A percentile compares a stretch with the other conserved stretches of the same genome.
phyloP scores from a whole-genome alignment of 495 filamentous ascomycete genomes.

The Daldinia concentrica region DNA sequence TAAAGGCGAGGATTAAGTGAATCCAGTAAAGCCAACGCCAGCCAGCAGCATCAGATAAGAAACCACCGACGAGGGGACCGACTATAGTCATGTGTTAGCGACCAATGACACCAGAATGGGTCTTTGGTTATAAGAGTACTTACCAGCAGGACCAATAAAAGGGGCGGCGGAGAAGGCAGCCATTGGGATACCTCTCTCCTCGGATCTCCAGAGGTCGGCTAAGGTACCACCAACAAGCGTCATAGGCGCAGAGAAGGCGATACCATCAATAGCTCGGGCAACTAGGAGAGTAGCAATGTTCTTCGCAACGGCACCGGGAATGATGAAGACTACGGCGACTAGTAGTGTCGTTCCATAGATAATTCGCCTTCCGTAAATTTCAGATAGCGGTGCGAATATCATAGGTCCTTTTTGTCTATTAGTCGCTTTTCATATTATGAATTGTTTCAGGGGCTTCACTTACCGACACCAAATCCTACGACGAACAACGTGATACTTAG shows the following conservation, averaged over 20 bases:
- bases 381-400: conserved; percentile 80
- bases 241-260: conserved; percentile 85
- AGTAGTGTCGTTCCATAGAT: conserved; percentile 72
- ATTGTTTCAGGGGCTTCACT: conserved; percentile 38
- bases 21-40: conserved; percentile 93
- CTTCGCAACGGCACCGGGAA: conserved; percentile 77
- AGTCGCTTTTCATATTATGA: conserved; percentile 11
- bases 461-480: conserved; percentile 78
- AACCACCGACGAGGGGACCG: conserved; percentile 79
- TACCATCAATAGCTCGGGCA: conserved; percentile 77
- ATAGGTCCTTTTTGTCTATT: conserved; percentile 66
- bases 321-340: conserved; percentile 76
- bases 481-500: conserved; percentile 78
- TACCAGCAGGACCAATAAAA: conserved; percentile 77
- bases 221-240: conserved; percentile 82
- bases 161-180: conserved; percentile 85
- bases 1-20: conserved; percentile 73
- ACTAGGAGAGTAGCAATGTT: conserved; percentile 80
- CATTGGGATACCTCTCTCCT: conserved; percentile 85
- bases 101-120: not conserved
- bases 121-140: conserved; percentile 18
- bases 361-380: conserved; percentile 72
- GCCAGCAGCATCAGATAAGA: conserved; percentile 69
- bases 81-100: conserved; percentile 45
- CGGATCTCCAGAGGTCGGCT: conserved; percentile 82